Conservation (phyloP, 257 asterid genomes). For the Cordia subcordata region DNA sequence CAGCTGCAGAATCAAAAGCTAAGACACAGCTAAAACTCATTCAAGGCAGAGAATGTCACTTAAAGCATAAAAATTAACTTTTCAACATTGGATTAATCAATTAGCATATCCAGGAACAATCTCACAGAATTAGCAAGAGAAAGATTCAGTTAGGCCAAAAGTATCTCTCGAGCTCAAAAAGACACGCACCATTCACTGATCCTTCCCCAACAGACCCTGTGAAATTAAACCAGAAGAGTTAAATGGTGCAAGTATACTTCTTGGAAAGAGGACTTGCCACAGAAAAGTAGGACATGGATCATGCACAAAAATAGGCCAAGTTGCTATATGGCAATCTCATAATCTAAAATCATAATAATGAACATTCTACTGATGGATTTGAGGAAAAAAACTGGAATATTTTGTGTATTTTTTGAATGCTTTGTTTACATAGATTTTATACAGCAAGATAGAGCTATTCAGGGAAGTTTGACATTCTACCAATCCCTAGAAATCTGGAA, state of each 20-base stretch:
- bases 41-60: constrained; percentile 20
- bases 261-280: not conserved
- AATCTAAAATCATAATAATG: no score
- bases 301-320: no score
- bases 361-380: no score
- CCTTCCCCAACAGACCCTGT: constrained; percentile 43
- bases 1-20: constrained; percentile 43
- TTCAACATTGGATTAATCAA: no score
- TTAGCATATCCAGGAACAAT: not conserved
- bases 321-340: no score
- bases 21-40: constrained; percentile 32
- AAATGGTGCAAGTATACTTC: constrained; percentile 16
- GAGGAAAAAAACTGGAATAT: no score
- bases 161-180: constrained; percentile 12
- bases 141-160: constrained; percentile 2
- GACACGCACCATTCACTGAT: constrained; percentile 36
- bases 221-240: constrained; percentile 20
- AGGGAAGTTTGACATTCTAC: no score
- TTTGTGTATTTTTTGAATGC: no score
- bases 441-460: no score
- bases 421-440: no score
- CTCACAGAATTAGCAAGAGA: constrained; percentile 1
- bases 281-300: no score
- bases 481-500: no score
- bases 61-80: constrained; percentile 6